These are phyloP conservation scores for Cnidoscolus chayamansa DNA, from an alignment of 441 rosid species.

Conservation along the genomic window DNA sequence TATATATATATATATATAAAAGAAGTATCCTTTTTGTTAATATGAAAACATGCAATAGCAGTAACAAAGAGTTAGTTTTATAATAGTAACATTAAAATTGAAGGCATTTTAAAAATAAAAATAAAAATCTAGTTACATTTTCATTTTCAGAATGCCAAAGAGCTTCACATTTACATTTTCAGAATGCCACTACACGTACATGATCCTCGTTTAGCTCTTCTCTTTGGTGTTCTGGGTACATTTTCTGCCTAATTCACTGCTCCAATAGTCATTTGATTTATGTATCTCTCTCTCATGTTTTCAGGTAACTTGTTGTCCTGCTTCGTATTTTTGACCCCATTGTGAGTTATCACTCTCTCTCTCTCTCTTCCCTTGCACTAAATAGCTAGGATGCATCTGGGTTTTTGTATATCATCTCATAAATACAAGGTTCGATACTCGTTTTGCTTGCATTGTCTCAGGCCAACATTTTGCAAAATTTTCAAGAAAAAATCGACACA, in stretches of 20 bases:
- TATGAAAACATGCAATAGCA: too few species aligned
- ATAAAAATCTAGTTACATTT: too few species aligned
- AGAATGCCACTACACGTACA: background rate
- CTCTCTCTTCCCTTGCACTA: too few species aligned
- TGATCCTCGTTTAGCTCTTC: background rate
- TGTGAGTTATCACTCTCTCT: background rate
- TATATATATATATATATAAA: too few species aligned
- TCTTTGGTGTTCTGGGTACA: background rate
- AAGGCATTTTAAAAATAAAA: too few species aligned
- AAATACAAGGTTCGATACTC: too few species aligned
- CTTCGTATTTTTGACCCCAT: background rate
- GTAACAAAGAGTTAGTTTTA: too few species aligned
- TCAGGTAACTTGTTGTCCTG: background rate
- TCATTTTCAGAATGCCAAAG: background rate
- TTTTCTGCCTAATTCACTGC: background rate
- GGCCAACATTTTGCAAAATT: slow-evolving; percentile 49
- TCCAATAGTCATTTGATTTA: background rate
- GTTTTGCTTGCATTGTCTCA: slow-evolving; percentile 1
- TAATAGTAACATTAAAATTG: too few species aligned
- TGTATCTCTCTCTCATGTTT: background rate
- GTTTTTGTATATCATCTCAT: too few species aligned
- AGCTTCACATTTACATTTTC: background rate
- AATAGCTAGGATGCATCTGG: too few species aligned
- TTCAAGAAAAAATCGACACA: slow-evolving; percentile 47
- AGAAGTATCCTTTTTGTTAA: too few species aligned